Base-by-base conservation (phyloP, 2,329 filamentous ascomycete genomes). In the Curvularia eragrostidis region DNA sequence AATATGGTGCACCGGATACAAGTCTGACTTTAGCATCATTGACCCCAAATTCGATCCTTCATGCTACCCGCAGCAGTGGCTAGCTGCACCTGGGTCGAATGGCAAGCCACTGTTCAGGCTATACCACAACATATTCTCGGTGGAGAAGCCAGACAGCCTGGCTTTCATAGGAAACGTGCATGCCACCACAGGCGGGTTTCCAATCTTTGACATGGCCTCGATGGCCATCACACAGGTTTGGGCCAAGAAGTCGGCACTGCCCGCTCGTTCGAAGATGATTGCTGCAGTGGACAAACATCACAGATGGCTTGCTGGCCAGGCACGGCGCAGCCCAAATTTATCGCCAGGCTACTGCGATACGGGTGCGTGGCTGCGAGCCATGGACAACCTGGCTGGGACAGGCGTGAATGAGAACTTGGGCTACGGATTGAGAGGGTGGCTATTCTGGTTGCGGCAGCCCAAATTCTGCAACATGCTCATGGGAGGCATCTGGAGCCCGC, bases 171-270 rank as follows among this genome's bases (percentile, higher is more conserved):
- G 43, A 70, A 73, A 48, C 74, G 75, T 71, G 52, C 78, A 61
- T 59, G 75, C 78, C 21, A 72, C 74, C 12, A 66, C 80, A 8
- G 73, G 77, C 18, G 66, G 60, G 3, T 69, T 70, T 34, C 59
- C 62, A 10, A 58, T 64, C 8, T 69, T 65, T 46, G 81, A 83
- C 56, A 68, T 84, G 36, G 75, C 74, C 4, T 70, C 76, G 38
- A 82, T 81, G 80, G 78, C 77, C 1, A 63, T 83, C 5, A 76
- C 78, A 0, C 80, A 82, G 53, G 67, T 81, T 15, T 84, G 78
- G 77, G 73, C 75, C 3, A 79, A 77, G 1, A 71, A 68, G 2
- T 75, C 74, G 0, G 21, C 48, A 0, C 72, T 84, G 0, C 82
- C 81, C 0, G 56, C 75, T 0, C 44, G 51, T 1, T 28, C 48